phyloP scores from a whole-genome alignment of 768 basidiomycete species.

The Serendipita sp. region DNA sequence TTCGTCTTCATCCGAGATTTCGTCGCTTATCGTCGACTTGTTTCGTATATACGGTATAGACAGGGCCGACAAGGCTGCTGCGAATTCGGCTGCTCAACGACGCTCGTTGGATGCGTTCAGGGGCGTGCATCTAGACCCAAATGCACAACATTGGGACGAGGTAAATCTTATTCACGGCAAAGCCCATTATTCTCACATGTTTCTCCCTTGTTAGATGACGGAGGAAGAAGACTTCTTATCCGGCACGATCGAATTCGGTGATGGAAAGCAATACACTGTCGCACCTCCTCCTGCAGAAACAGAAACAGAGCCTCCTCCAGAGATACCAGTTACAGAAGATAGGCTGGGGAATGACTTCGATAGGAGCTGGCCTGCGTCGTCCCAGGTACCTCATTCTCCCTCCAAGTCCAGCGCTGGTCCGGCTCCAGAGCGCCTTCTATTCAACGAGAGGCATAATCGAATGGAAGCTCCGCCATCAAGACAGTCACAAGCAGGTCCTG shows the following conservation, averaged over 20 bases:
- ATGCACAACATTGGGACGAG: constrained; percentile 96
- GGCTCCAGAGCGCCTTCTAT: constrained; percentile 51
- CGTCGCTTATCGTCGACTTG: not conserved
- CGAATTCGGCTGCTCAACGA: not conserved
- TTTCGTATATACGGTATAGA: not conserved
- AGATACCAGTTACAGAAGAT: constrained; percentile 32
- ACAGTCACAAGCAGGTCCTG: constrained; percentile 27
- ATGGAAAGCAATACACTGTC: constrained; percentile 86
- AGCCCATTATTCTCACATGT: constrained; percentile 10
- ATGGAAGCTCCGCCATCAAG: constrained; percentile 4
- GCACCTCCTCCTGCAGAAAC: constrained; percentile 10
- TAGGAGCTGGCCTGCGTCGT: constrained; percentile 58
- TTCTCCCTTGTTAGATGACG: constrained; percentile 44
- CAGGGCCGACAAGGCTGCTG: constrained; percentile 69
- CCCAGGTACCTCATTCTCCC: constrained; percentile 7
- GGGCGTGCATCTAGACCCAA: constrained; percentile 84
- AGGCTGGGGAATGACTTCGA: constrained; percentile 90
- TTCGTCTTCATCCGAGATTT: too few species aligned
- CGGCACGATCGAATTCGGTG: constrained; percentile 88
- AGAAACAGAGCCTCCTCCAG: constrained; percentile 16
- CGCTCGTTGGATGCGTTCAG: constrained; percentile 42
- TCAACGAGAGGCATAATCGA: constrained; percentile 47
- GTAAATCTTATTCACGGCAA: constrained; percentile 26
- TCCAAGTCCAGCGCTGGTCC: constrained; percentile 27
- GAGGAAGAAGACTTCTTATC: constrained; percentile 85